Evolutionary conservation across 306 rosid genomes (phyloP).

Genomic region (Boehmeria nivea): DNA sequence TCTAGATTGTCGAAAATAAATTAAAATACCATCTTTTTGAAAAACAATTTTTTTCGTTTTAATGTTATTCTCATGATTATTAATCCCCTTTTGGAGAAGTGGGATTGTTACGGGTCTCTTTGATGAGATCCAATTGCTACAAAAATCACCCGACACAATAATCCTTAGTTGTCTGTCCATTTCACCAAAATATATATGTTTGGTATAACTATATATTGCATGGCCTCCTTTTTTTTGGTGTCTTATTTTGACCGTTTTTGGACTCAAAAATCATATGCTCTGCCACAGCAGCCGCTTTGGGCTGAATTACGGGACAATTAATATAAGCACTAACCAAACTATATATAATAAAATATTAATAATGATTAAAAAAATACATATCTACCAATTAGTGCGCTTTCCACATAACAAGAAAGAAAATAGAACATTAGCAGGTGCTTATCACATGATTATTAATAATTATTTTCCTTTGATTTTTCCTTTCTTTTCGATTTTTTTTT

Average conservation of each 20-base stretch:
- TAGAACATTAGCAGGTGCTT: background rate
- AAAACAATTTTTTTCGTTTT: too few species aligned
- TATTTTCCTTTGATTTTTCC: too few species aligned
- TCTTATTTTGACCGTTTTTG: background rate
- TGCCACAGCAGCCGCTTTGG: conserved; percentile 2
- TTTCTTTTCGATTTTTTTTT: too few species aligned
- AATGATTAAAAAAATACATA: background rate
- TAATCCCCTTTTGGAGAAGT: too few species aligned
- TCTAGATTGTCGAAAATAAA: too few species aligned
- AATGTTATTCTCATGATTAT: too few species aligned
- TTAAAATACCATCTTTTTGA: too few species aligned
- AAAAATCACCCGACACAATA: background rate
- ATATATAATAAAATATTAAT: background rate
- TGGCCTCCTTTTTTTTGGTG: background rate
- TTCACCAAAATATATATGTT: background rate
- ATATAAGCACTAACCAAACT: background rate
- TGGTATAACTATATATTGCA: too few species aligned
- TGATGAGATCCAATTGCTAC: background rate
- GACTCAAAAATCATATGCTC: background rate
- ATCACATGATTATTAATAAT: background rate
- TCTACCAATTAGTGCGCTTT: background rate
- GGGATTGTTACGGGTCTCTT: too few species aligned
- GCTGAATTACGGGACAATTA: conserved; percentile 2
- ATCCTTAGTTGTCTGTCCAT: background rate
- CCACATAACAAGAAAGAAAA: background rate